Conservation (phyloP, 2,329 filamentous ascomycete genomes). For the Cephalotrichum gorgonifer region DNA sequence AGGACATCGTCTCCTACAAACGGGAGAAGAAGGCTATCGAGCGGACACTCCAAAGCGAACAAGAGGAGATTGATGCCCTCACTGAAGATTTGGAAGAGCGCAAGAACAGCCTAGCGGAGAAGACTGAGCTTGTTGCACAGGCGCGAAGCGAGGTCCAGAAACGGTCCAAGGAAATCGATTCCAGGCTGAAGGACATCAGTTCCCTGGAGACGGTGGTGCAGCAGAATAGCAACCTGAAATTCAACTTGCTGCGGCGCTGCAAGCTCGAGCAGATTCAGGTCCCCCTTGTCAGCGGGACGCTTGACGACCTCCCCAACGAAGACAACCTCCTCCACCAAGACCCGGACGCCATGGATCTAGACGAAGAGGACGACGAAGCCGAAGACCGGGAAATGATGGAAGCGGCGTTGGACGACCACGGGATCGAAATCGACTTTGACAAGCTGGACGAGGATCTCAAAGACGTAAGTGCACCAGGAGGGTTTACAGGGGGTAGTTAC, state of each 20-base stretch:
- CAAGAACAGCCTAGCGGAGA: slow-evolving; percentile 56
- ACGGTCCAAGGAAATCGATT: slow-evolving; percentile 74
- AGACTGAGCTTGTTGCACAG: slow-evolving; percentile 65
- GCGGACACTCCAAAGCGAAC: slow-evolving; percentile 58
- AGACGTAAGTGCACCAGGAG: slow-evolving; percentile 42
- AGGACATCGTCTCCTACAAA: slow-evolving; percentile 60
- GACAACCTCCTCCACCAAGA: slow-evolving; percentile 69
- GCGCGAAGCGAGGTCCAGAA: slow-evolving; percentile 74
- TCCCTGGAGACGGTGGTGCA: slow-evolving; percentile 78
- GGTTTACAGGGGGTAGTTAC: not conserved
- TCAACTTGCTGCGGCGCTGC: slow-evolving; percentile 75
- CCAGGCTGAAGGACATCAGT: slow-evolving; percentile 59
- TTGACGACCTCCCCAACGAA: slow-evolving; percentile 81
- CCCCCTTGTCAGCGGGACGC: slow-evolving; percentile 64
- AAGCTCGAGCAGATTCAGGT: slow-evolving; percentile 89
- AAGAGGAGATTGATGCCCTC: slow-evolving; percentile 67
- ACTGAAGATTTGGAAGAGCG: slow-evolving; percentile 61
- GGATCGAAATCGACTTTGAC: slow-evolving; percentile 81
- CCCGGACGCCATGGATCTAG: slow-evolving; percentile 85
- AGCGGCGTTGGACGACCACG: slow-evolving; percentile 73
- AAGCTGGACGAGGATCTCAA: slow-evolving; percentile 73
- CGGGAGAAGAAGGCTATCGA: slow-evolving; percentile 66
- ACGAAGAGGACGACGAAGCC: slow-evolving; percentile 35
- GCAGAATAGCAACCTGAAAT: slow-evolving; percentile 73
- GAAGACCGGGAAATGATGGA: slow-evolving; percentile 51